phyloP scores from a whole-genome alignment of 129 eudicot genomes.

The Smallanthus sonchifolius region DNA sequence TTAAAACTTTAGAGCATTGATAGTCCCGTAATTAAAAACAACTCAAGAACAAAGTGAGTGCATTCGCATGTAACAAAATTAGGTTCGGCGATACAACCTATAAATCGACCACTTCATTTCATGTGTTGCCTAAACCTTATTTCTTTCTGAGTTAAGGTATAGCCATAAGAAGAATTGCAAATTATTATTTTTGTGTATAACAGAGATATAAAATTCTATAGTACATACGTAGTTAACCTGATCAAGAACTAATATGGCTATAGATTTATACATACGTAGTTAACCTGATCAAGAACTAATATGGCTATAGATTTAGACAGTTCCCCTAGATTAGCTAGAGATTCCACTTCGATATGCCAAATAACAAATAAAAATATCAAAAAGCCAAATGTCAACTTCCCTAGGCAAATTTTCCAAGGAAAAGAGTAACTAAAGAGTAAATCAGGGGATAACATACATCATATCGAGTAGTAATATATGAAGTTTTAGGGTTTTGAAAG shows the following conservation, averaged over 20 bases:
- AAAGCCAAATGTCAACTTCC: not conserved
- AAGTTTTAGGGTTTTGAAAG: not conserved
- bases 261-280: no score
- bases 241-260: no score
- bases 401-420: not conserved
- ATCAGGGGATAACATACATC: slow-evolving; percentile 52
- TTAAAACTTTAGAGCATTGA: no score
- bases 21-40: no score
- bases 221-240: no score
- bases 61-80: no score
- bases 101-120: no score
- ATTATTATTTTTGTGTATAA: not conserved
- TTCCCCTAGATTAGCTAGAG: slow-evolving; percentile 54
- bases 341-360: slow-evolving; percentile 60
- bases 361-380: slow-evolving; percentile 16
- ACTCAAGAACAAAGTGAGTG: no score
- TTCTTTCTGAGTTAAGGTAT: no score
- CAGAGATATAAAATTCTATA: not conserved
- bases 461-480: slow-evolving; percentile 56
- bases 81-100: no score
- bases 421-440: not conserved
- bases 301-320: slow-evolving; percentile 73
- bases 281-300: slow-evolving; percentile 87
- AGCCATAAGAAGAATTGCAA: not conserved
- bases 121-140: no score